A percentile compares a stretch with the other conserved stretches of the same genome.
phyloP scores from a whole-genome alignment of 2,329 filamentous ascomycete genomes.

The Orbilia brochopaga region DNA sequence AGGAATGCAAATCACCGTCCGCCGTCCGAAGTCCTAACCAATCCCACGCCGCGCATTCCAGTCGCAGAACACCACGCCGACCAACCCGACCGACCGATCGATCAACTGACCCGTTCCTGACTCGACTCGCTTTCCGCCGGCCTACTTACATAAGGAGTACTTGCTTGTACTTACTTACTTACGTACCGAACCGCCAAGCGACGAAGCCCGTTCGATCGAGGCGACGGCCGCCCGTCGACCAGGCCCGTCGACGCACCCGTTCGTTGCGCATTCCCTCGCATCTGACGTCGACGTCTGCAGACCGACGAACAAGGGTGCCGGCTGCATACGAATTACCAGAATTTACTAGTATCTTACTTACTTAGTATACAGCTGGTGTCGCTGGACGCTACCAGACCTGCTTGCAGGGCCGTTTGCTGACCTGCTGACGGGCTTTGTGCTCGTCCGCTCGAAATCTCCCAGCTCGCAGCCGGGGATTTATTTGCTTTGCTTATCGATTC shows the following conservation, averaged over 20 bases:
- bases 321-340: no score
- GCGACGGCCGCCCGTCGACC: background rate
- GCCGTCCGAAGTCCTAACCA: constrained; percentile 42
- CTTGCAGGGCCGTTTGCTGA: no score
- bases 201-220: background rate
- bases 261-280: no score
- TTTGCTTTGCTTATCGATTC: background rate
- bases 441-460: constrained; percentile 2
- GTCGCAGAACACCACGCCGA: background rate
- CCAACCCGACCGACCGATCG: background rate
- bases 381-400: no score
- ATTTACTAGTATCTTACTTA: no score
- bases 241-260: constrained; percentile 4
- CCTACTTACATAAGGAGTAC: no score
- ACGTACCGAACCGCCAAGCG: no score
- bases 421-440: background rate
- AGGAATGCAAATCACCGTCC: constrained; percentile 35
- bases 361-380: no score
- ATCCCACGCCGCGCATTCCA: constrained; percentile 28
- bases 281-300: background rate
- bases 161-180: no score
- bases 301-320: background rate
- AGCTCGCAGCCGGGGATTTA: background rate
- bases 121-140: no score
- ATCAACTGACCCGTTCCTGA: background rate